Conservation (phyloP, 495 filamentous ascomycete genomes). For the Rostrohypoxylon terebratum region DNA sequence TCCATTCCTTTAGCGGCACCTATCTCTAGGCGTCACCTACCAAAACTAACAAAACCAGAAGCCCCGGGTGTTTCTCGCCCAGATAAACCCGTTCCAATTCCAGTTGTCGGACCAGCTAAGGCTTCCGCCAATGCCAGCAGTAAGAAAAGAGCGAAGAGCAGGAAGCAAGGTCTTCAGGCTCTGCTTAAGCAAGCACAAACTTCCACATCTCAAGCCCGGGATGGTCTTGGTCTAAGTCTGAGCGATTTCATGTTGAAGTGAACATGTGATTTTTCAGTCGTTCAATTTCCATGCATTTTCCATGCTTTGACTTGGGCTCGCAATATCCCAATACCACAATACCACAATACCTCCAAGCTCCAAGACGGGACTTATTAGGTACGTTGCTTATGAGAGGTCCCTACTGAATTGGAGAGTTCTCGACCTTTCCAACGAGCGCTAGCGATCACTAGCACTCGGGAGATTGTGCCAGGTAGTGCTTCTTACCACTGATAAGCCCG, state of each 20-base stretch:
- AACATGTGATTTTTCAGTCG: constrained; percentile 1
- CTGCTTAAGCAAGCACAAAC: constrained; percentile 59
- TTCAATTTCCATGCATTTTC: not conserved
- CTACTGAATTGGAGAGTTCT: constrained; percentile 18
- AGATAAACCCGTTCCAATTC: not conserved
- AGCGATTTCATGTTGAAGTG: constrained; percentile 65
- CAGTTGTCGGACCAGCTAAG: constrained; percentile 25
- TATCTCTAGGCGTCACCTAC: constrained; percentile 46
- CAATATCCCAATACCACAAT: too few species aligned
- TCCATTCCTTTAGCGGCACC: constrained; percentile 49
- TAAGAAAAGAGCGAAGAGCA: constrained; percentile 65
- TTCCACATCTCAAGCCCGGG: constrained; percentile 47
- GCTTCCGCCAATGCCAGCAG: constrained; percentile 59
- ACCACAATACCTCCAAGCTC: too few species aligned
- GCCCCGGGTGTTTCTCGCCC: not conserved
- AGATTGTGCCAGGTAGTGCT: constrained; percentile 28
- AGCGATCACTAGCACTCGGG: constrained; percentile 36
- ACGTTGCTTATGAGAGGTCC: constrained; percentile 30
- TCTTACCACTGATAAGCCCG: constrained; percentile 26
- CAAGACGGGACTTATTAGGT: too few species aligned
- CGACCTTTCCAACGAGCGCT: constrained; percentile 38
- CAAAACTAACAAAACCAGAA: constrained; percentile 18
- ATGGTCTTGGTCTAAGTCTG: constrained; percentile 61
- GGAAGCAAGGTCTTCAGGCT: constrained; percentile 66
- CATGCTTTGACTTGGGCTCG: not conserved